Base-by-base conservation (phyloP, 352 stramenopile genomes). In the Globisporangium yorkense region DNA sequence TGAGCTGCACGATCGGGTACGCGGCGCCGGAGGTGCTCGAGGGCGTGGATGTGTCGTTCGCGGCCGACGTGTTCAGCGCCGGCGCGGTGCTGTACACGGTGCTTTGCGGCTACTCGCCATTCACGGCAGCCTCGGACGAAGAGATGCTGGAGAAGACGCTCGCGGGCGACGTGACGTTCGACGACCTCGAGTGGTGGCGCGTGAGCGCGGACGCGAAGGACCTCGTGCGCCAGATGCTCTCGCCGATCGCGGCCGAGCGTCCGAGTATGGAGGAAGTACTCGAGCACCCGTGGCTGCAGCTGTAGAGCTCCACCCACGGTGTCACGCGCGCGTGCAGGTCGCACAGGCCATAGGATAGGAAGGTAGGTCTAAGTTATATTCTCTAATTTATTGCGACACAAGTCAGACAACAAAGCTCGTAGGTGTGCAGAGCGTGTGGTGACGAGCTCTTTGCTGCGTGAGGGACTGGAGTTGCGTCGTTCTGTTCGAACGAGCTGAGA, bases 1-100 rank as follows among this genome's bases (percentile, higher is more conserved):
- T 85, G 57, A 83, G 75, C 59, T 86, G 80, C 62, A 93, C 83
- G 0, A 68, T 90, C n/a, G 83, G 83, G 33, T 91, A 91, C 65
- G 73, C 75, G 15, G 83, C 83, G 0, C 83, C 83, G 0, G 83
- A 93, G 54, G 76, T 92, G 46, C 61, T 92, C 0, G 60, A 74
- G 49, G 62, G 70, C 33, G 64, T 68, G 35, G 62, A 84, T 0
- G 68, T 88, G 29, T 77, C 70, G 31, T 77, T 73, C n/a, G 83
- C 83, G 0, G 75, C 79, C 20, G 80, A 93, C 48, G 71, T 93
- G 31, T 93, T 93, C 35, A 89, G 78, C 59, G 80, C 80, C 18
- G 83, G 83, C 16, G 80, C 74, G 3, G 69, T 91, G 48, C 60
- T 93, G 39, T 93, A 80, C 64, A 87, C 70, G 7, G 66, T 89